Evolutionary conservation across 1,284 basidiomycete species (phyloP).

Genomic region (Rhodotorula sp.): DNA sequence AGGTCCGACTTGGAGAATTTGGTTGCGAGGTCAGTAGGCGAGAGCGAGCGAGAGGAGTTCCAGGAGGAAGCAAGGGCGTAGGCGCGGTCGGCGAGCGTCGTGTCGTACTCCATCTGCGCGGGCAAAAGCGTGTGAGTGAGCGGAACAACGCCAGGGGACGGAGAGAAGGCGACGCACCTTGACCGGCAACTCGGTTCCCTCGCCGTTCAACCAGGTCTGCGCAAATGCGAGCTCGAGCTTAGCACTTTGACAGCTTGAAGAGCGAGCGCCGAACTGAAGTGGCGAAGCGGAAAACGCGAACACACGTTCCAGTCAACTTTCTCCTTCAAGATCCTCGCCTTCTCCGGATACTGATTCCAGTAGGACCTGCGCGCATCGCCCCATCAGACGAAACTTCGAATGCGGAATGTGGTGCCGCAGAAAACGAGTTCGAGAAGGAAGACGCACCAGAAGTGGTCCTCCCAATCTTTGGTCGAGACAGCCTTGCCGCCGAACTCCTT

Average conservation of each 20-base stretch:
- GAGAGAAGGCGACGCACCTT: neutral
- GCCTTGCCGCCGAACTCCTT: slow-evolving; percentile 73
- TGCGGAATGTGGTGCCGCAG: neutral
- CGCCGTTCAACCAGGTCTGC: slow-evolving; percentile 42
- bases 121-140: slow-evolving; percentile 44
- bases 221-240: neutral
- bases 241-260: neutral
- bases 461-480: slow-evolving; percentile 86
- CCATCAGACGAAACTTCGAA: neutral
- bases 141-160: neutral
- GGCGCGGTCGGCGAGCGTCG: slow-evolving; percentile 64
- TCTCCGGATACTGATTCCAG: slow-evolving; percentile 54
- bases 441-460: slow-evolving; percentile 67
- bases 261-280: neutral
- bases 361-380: slow-evolving; percentile 50
- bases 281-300: slow-evolving; percentile 5
- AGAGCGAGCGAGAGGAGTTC: slow-evolving; percentile 61
- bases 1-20: slow-evolving; percentile 59
- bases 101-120: slow-evolving; percentile 72
- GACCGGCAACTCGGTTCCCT: slow-evolving; percentile 50
- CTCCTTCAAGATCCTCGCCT: slow-evolving; percentile 61
- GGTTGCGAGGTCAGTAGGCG: slow-evolving; percentile 54
- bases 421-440: slow-evolving; percentile 35
- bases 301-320: slow-evolving; percentile 76
- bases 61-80: slow-evolving; percentile 69